Conservation (phyloP, 306 rosid genomes). For the Cicer bijugum region DNA sequence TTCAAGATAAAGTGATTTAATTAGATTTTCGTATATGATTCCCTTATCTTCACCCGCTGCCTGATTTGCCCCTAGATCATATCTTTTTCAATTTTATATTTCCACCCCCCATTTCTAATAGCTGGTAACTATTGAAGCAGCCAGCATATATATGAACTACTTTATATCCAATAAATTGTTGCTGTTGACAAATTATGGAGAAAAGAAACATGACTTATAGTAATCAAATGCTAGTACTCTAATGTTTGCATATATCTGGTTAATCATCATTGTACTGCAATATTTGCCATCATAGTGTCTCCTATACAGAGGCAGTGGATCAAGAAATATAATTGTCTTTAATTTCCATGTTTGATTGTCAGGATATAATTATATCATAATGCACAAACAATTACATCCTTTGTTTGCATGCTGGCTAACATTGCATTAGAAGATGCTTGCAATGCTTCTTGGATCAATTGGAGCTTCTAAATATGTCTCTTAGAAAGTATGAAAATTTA, state of each 20-base stretch:
- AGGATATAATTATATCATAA: background rate
- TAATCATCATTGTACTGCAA: background rate
- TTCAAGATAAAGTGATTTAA: too few relatives aligned
- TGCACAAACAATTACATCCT: background rate
- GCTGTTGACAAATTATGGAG: background rate
- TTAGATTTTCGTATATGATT: too few relatives aligned
- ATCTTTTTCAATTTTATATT: too few relatives aligned
- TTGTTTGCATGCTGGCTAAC: background rate
- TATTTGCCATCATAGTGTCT: constrained; percentile 1
- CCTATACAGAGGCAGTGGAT: background rate
- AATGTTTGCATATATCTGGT: background rate
- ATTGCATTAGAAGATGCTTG: background rate
- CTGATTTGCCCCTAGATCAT: too few relatives aligned
- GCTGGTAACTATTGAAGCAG: background rate
- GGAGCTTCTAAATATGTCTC: background rate
- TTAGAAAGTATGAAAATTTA: too few relatives aligned
- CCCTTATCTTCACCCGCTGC: too few relatives aligned
- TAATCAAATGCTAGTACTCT: background rate
- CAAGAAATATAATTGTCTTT: background rate
- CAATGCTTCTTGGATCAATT: background rate
- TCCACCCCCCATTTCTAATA: too few relatives aligned
- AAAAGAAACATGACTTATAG: background rate
- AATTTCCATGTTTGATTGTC: background rate
- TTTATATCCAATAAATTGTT: too few relatives aligned
- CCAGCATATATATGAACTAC: background rate